phyloP scores from a whole-genome alignment of 495 filamentous ascomycete species.

The Aspergillus olivimuriae region DNA sequence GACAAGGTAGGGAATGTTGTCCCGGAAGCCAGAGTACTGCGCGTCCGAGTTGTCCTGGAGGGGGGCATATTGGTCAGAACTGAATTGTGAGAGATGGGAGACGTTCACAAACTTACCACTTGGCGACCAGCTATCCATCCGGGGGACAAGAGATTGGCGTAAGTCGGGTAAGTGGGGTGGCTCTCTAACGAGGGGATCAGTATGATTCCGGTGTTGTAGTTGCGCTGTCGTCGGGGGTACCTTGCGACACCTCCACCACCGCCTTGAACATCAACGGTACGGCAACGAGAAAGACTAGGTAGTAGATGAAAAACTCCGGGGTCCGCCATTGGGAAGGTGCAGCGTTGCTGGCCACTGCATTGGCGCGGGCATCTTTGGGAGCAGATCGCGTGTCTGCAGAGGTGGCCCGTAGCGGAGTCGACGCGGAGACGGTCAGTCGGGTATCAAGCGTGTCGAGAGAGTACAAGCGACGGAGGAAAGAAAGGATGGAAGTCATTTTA shows the following conservation, averaged over 20 bases:
- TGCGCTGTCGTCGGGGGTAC: slow-evolving; percentile 38
- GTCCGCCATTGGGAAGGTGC: slow-evolving; percentile 72
- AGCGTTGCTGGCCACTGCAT: slow-evolving; percentile 37
- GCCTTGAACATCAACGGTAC: slow-evolving; percentile 90
- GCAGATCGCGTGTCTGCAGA: slow-evolving; percentile 41
- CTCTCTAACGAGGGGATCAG: slow-evolving; percentile 48
- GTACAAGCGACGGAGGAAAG: slow-evolving; percentile 15
- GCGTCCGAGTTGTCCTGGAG: slow-evolving; percentile 78
- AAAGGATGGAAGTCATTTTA: slow-evolving; percentile 29
- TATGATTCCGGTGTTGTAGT: neutral
- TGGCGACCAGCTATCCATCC: slow-evolving; percentile 96
- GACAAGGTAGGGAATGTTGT: slow-evolving; percentile 76
- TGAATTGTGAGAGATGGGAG: neutral
- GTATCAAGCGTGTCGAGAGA: slow-evolving; percentile 88
- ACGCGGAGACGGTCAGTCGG: slow-evolving; percentile 71
- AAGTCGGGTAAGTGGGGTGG: slow-evolving; percentile 75
- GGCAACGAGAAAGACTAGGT: slow-evolving; percentile 56
- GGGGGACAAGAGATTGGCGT: slow-evolving; percentile 58
- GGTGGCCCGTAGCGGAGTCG: slow-evolving; percentile 52
- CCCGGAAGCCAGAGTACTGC: slow-evolving; percentile 82
- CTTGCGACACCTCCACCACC: slow-evolving; percentile 77
- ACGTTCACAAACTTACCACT: slow-evolving; percentile 58
- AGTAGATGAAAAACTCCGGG: slow-evolving; percentile 81
- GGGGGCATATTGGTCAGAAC: neutral
- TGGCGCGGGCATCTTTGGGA: slow-evolving; percentile 40